Conservation (phyloP, 2,329 filamentous ascomycete species). For the Podosphaera aphanis region DNA sequence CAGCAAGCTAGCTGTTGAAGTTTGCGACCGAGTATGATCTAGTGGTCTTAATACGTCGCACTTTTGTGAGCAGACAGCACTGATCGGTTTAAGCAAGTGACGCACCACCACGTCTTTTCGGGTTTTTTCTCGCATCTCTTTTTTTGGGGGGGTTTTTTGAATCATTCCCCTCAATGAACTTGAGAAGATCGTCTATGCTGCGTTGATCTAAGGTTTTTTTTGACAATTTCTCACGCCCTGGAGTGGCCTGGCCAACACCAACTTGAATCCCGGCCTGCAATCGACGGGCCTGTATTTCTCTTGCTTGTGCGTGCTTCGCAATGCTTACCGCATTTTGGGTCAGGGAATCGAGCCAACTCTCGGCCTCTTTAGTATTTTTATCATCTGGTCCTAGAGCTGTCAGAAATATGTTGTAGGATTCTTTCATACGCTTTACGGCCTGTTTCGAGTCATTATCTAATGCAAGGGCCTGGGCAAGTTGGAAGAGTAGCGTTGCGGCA, state of each 20-base stretch:
- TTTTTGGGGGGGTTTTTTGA: conserved; percentile 31
- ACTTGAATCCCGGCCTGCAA: conserved; percentile 31
- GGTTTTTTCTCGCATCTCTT: conserved; percentile 25
- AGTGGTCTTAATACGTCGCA: too few species aligned
- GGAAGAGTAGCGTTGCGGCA: conserved; percentile 85
- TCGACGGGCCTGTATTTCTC: conserved; percentile 56
- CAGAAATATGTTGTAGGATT: conserved; percentile 91
- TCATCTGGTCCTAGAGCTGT: conserved; percentile 67
- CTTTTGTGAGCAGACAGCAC: too few species aligned
- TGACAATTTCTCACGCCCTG: conserved; percentile 14
- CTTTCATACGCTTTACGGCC: conserved; percentile 80
- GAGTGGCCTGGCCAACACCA: conserved; percentile 27
- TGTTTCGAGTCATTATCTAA: conserved; percentile 88
- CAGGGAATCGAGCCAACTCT: conserved; percentile 87
- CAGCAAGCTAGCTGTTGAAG: too few species aligned
- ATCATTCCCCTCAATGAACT: conserved; percentile 69
- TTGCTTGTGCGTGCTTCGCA: conserved; percentile 81
- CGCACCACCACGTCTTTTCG: conserved; percentile 26
- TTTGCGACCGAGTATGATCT: too few species aligned
- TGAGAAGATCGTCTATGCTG: conserved; percentile 79
- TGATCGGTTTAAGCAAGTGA: neutral
- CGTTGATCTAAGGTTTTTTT: conserved; percentile 38
- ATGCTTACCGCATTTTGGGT: conserved; percentile 89
- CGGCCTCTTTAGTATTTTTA: conserved; percentile 94
- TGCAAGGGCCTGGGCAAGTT: conserved; percentile 83